Evolutionary conservation across 768 basidiomycete genomes (phyloP).

Genomic region (Rhodotorula toruloides): DNA sequence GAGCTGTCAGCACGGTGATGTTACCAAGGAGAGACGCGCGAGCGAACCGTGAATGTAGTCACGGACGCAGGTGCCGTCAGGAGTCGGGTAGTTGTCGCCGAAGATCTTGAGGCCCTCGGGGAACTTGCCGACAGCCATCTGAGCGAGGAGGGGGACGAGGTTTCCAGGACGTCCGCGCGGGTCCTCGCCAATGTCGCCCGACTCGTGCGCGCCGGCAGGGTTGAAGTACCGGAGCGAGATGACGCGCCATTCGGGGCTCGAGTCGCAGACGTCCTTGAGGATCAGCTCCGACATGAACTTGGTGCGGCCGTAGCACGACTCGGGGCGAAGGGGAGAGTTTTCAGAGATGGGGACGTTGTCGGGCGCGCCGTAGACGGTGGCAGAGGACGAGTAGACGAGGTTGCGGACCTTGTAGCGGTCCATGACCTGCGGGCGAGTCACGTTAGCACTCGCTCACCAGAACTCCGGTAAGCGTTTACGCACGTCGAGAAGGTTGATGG

Average conservation of each 20-base stretch:
- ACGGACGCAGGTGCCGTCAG: constrained; percentile 94
- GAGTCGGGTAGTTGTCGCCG: constrained; percentile 94
- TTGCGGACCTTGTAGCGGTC: constrained; percentile 72
- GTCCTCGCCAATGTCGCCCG: constrained; percentile 90
- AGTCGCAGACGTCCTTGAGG: constrained; percentile 75
- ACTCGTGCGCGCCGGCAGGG: constrained; percentile 97
- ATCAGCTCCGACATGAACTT: constrained; percentile 91
- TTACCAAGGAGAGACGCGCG: no score
- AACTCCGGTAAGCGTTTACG: constrained; percentile 28
- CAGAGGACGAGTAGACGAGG: constrained; percentile 94
- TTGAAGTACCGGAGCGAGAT: constrained; percentile 97
- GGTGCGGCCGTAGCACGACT: constrained; percentile 92
- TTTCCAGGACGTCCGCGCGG: constrained; percentile 94
- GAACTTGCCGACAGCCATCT: constrained; percentile 87
- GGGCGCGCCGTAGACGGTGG: constrained; percentile 95
- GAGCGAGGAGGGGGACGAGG: constrained; percentile 82
- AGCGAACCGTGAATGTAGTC: constrained; percentile 67
- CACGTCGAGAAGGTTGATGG: constrained; percentile 65
- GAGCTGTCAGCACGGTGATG: background rate
- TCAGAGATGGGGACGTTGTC: constrained; percentile 90
- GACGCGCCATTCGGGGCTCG: constrained; percentile 75
- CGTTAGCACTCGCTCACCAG: background rate
- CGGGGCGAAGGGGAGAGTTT: constrained; percentile 74
- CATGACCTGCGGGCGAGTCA: constrained; percentile 60
- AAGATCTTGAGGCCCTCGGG: constrained; percentile 69